These are phyloP conservation scores for Ustilago bromivora DNA, from an alignment of 1,284 basidiomycete genomes.

Conservation along the genomic window DNA sequence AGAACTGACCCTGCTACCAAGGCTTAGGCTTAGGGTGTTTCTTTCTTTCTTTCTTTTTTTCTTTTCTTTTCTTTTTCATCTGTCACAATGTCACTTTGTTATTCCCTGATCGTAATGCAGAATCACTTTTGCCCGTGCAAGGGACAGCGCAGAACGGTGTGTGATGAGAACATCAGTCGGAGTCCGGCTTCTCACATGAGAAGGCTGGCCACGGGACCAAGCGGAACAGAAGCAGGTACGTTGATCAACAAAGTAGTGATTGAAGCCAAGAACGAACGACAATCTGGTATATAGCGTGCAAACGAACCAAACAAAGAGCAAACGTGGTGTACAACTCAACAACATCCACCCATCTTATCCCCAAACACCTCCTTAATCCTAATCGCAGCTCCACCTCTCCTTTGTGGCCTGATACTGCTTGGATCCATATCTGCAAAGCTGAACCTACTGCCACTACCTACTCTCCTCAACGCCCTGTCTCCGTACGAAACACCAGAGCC, in stretches of 20 bases:
- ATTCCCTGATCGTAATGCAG: too few relatives aligned
- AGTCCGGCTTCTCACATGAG: not conserved
- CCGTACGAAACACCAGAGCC: conserved; percentile 96
- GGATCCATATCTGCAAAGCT: conserved; percentile 57
- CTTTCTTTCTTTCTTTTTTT: too few relatives aligned
- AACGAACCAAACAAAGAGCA: not conserved
- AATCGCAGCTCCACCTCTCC: conserved; percentile 25
- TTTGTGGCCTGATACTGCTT: conserved; percentile 21
- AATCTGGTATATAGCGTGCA: conserved; percentile 32
- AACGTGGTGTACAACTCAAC: conserved; percentile 17
- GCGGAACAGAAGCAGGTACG: not conserved
- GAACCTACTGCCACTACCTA: conserved; percentile 50
- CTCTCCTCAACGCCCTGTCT: conserved; percentile 78
- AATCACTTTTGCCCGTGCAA: too few relatives aligned
- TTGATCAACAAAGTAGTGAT: conserved; percentile 10
- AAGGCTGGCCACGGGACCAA: not conserved
- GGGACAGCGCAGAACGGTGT: too few relatives aligned
- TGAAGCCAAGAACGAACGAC: conserved; percentile 11
- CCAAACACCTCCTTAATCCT: conserved; percentile 47
- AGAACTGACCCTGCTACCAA: conserved; percentile 17
- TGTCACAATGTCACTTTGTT: too few relatives aligned
- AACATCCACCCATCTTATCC: conserved; percentile 49
- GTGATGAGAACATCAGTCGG: too few relatives aligned
- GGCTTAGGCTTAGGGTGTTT: conserved; percentile 4
- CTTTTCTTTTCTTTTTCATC: too few relatives aligned